Base-by-base conservation (phyloP, 345 rosid genomes). In the Linum trigynum region DNA sequence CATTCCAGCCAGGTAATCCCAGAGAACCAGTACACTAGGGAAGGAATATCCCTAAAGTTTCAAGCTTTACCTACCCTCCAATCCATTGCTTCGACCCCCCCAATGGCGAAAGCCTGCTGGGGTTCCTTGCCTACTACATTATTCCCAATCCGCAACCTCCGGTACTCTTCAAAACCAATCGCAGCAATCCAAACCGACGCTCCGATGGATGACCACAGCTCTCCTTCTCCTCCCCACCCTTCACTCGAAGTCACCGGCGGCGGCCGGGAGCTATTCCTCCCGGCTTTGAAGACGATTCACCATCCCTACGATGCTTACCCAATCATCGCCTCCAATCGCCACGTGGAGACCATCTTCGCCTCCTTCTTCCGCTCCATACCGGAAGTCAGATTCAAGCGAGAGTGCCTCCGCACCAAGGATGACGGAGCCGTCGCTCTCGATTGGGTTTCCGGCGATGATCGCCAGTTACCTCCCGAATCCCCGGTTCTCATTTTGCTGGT, bases 401-500 rank as follows among this genome's bases (percentile, higher is more conserved):
- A 81, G 76, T 84, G 86, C 70, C 72, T 86, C 64, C 85, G 79
- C 6, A 83, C 80, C 40, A 74, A 57, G 14, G 91, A 84, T 59
- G 80, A 70, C 60, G 85, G 86, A 16, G 59, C 79, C 65, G 76
- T 86, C 66, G 74, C 92, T 39, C 80, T 86, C 65, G 92, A 86
- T 58, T 84, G 89, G 92, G 82, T 82, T 51, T 72, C 85, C 63
- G 87, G 92, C 39, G 87, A 84, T 69, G 73, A 73, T 39, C 72
- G 41, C 60, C 65, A 45, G 57, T 69, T 89, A 57, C 67, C 85
- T 17, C 77, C 78, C 3, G 81, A 80, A 32, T 82, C 94, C 61
- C 96, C 97, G 0, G 42, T 92, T 41, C 88, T 92, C 59, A 86
- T 92, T 72, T 74, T 92, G 65, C 76, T 92, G 83, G 98, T 92